Evolutionary conservation across 2,329 filamentous ascomycete species (phyloP), one percentile per base, ranked within the genome.

Genomic region (Diaporthe ilicicola): DNA sequence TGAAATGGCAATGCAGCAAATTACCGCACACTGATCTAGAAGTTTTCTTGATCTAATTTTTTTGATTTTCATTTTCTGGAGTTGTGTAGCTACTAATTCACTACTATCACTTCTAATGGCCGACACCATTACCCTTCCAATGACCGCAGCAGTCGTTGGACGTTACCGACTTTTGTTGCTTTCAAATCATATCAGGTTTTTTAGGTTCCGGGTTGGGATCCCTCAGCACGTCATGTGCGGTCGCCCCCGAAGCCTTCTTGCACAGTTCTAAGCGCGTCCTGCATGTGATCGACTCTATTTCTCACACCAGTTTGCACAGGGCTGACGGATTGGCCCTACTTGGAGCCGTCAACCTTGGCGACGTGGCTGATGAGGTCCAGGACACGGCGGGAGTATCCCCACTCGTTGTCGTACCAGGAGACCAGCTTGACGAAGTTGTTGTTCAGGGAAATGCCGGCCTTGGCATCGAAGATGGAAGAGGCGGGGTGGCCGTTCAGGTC

Each of bases 361-460:
- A 95, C 89, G 88, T 94, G 92, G 85, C 88, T 87, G 82, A 90
- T 82, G 79, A 96, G 92, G 86, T 96, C 93, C 78, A 95, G 87
- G 80, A 95, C 93, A 91, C 93, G 96, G 88, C 95, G 95, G 85
- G 93, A 97, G 93, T 99, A 98, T 82, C 95, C 96, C 94, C 95
- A 98, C 91, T 98, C 95, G 90, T 98, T 98, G 90, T 97, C 94
- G 87, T 97, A 97, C 96, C 95, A 98, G 80, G 92, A 92, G 83
- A 98, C 93, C 74, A 99, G 90, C 93, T 99, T 99, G 90, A 97
- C 91, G 84, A 98, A 98, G 92, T 98, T 95, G 81, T 94, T 86
- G 91, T 98, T 99, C 79, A 99, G 92, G 77, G 95, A 93, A 86
- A 99, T 98, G 90, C 96, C 96, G 74, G 96, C 96, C 93, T 97